Percentiles rank a stretch among this genome's conserved stretches.
These are phyloP conservation scores for Berberis vulgaris DNA, from an alignment of 164 flowering plant species.

Conservation along the genomic window DNA sequence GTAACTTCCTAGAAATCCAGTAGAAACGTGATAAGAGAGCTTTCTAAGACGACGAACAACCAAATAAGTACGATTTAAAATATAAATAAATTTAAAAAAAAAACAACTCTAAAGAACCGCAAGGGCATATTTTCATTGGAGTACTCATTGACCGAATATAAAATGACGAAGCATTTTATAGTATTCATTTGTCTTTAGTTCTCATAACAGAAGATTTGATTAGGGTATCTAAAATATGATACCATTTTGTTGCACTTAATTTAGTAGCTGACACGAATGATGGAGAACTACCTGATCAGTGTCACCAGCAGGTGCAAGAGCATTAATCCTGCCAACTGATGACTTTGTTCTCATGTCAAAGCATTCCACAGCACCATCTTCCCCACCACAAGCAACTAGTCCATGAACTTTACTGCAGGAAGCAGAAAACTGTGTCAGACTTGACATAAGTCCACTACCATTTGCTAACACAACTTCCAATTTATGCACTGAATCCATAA, in stretches of 20 bases:
- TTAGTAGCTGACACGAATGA: not conserved
- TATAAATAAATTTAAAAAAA: not conserved
- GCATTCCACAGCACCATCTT: constrained; percentile 96
- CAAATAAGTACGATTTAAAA: too few species aligned
- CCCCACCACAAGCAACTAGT: constrained; percentile 89
- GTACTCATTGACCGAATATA: too few species aligned
- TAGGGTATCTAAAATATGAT: too few species aligned
- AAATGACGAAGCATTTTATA: too few species aligned
- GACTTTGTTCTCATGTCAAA: constrained; percentile 78
- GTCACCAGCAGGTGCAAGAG: constrained; percentile 60
- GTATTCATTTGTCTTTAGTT: too few species aligned
- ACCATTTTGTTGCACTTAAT: not conserved
- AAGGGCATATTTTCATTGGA: too few species aligned
- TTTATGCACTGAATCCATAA: not conserved
- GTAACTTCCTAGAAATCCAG: constrained; percentile 62
- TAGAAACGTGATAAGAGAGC: constrained; percentile 4
- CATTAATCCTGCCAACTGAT: constrained; percentile 77
- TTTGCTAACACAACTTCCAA: not conserved
- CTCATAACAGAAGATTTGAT: too few species aligned
- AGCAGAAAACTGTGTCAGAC: not conserved
- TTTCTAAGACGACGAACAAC: not conserved
- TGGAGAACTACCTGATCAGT: constrained; percentile 43
- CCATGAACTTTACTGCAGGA: constrained; percentile 74
- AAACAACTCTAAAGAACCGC: not conserved
- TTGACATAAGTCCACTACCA: not conserved